Evolutionary conservation across 2,329 filamentous ascomycete genomes (phyloP).

Genomic region (Monosporascus sp.): DNA sequence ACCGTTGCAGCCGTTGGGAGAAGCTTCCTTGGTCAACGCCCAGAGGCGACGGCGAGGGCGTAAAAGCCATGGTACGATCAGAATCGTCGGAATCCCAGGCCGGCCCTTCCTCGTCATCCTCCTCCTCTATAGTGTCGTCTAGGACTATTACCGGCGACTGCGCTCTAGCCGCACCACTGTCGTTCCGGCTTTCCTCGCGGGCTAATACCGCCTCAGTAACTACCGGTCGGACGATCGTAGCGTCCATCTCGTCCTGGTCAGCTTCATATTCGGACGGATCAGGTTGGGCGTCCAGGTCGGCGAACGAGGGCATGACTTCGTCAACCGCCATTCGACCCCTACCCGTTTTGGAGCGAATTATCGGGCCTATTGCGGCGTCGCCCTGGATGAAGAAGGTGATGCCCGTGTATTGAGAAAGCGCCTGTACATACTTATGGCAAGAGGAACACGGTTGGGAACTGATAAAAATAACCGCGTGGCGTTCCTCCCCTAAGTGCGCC

Average conservation of each 20-base stretch:
- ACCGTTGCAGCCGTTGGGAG: background rate
- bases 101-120: too few relatives aligned
- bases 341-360: background rate
- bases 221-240: background rate
- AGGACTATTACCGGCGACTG: too few relatives aligned
- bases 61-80: too few relatives aligned
- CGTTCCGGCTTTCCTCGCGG: too few relatives aligned
- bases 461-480: constrained; percentile 14
- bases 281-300: background rate
- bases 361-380: constrained; percentile 12
- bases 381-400: constrained; percentile 10
- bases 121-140: too few relatives aligned
- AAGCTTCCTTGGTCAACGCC: too few relatives aligned
- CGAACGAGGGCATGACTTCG: background rate
- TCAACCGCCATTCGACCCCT: background rate
- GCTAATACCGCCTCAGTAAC: too few relatives aligned
- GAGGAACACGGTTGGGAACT: constrained; percentile 16
- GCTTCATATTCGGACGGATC: background rate
- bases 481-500: constrained; percentile 2
- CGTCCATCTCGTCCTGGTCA: too few relatives aligned
- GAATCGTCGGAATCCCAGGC: too few relatives aligned
- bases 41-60: too few relatives aligned
- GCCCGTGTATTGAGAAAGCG: constrained; percentile 11
- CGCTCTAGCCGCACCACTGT: too few relatives aligned
- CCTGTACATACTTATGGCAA: constrained; percentile 15